Percentiles rank a stretch among this genome's conserved stretches.
These are phyloP conservation scores for Trichaptum fuscoviolaceum DNA, from an alignment of 768 basidiomycete genomes.

Conservation along the genomic window DNA sequence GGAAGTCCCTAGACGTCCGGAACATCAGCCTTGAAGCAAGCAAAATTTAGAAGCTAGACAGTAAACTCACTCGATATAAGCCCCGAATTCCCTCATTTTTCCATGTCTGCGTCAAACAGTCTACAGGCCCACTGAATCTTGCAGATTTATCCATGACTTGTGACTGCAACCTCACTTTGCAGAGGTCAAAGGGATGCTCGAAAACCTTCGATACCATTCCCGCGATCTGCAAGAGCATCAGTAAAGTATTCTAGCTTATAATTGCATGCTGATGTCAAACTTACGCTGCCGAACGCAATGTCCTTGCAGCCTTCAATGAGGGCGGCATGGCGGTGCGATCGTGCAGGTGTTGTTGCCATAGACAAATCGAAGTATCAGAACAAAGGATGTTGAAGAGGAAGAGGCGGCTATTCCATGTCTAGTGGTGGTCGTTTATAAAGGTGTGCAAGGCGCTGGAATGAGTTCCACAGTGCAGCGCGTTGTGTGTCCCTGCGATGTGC, in stretches of 20 bases:
- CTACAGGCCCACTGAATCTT: slow-evolving; percentile 79
- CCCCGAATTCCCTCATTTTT: slow-evolving; percentile 76
- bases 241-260: slow-evolving; percentile 2
- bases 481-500: no score
- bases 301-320: slow-evolving; percentile 32
- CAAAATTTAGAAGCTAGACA: not conserved
- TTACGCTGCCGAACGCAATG: slow-evolving; percentile 52
- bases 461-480: no score
- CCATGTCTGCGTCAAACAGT: slow-evolving; percentile 83
- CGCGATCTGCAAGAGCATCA: slow-evolving; percentile 46
- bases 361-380: no score
- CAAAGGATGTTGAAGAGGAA: no score
- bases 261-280: slow-evolving; percentile 18
- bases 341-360: no score
- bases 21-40: not conserved
- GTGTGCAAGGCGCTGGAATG: no score
- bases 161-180: slow-evolving; percentile 90
- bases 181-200: slow-evolving; percentile 93
- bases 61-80: not conserved
- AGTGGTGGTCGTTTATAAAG: no score
- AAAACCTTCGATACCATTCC: slow-evolving; percentile 87
- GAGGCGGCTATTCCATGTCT: no score
- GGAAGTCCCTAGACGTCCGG: slow-evolving; percentile 67
- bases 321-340: not conserved
- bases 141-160: slow-evolving; percentile 71